Conservation (phyloP, 2,329 filamentous ascomycete species). For the Sporothrix pseudoabietina region DNA sequence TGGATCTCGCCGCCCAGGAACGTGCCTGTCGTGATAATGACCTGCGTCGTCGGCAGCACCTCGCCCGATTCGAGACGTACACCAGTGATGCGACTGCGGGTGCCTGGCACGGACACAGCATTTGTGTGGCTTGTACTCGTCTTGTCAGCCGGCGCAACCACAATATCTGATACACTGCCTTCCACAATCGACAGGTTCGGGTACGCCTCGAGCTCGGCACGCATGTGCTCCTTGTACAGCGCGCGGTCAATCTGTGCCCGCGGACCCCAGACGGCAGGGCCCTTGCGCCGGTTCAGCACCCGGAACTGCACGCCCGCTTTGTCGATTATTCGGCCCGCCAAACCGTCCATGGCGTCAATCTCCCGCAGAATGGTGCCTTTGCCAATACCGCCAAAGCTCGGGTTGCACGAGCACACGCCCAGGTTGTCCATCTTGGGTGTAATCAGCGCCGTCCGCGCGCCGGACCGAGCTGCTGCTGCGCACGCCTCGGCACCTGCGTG, state of each 20-base stretch:
- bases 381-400: constrained; percentile 96
- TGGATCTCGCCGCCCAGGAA: constrained; percentile 97
- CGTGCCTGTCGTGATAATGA: constrained; percentile 94
- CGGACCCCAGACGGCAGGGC: constrained; percentile 95
- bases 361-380: constrained; percentile 96
- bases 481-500: constrained; percentile 95
- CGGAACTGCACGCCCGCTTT: constrained; percentile 94
- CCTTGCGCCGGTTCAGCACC: constrained; percentile 83
- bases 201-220: constrained; percentile 77
- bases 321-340: constrained; percentile 86
- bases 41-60: constrained; percentile 74
- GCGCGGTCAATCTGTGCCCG: constrained; percentile 92
- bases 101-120: constrained; percentile 39
- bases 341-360: constrained; percentile 89
- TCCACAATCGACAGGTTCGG: constrained; percentile 77
- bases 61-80: constrained; percentile 86
- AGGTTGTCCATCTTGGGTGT: constrained; percentile 88
- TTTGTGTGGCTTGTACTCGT: neutral
- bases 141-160: constrained; percentile 61
- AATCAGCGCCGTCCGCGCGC: constrained; percentile 84
- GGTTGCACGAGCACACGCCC: constrained; percentile 94
- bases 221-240: constrained; percentile 89
- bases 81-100: constrained; percentile 71
- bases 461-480: constrained; percentile 83
- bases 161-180: constrained; percentile 90